Evolutionary conservation across 495 filamentous ascomycete species (phyloP).

Genomic region (Pyronema domesticum): DNA sequence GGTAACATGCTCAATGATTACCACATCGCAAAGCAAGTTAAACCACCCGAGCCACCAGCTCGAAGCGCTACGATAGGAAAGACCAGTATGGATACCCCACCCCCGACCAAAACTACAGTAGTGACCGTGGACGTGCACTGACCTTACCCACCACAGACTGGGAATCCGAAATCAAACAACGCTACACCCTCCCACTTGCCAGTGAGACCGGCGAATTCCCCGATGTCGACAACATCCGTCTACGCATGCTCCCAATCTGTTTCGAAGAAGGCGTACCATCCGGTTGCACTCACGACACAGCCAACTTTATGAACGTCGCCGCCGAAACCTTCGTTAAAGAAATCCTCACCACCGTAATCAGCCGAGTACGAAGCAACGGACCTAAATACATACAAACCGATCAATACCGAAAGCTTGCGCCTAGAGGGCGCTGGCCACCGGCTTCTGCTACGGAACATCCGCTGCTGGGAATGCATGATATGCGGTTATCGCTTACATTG

Average conservation of each 20-base stretch:
- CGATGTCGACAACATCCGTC: slow-evolving; percentile 55
- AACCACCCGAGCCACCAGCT: slow-evolving; percentile 54
- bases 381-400: slow-evolving; percentile 64
- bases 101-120: neutral
- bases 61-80: slow-evolving; percentile 56
- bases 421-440: slow-evolving; percentile 38
- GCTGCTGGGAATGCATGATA: slow-evolving; percentile 58
- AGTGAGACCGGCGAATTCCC: slow-evolving; percentile 89
- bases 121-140: slow-evolving; percentile 7
- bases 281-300: slow-evolving; percentile 51
- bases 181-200: slow-evolving; percentile 70
- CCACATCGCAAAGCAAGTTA: slow-evolving; percentile 47
- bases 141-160: slow-evolving; percentile 37
- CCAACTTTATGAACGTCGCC: slow-evolving; percentile 75
- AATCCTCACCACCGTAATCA: slow-evolving; percentile 58
- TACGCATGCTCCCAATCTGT: slow-evolving; percentile 82
- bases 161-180: slow-evolving; percentile 84
- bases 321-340: slow-evolving; percentile 89
- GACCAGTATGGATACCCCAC: slow-evolving; percentile 51
- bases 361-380: slow-evolving; percentile 61
- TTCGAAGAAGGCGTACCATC: slow-evolving; percentile 76
- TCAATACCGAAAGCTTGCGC: slow-evolving; percentile 53
- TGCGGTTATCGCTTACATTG: slow-evolving; percentile 56
- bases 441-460: slow-evolving; percentile 40
- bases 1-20: slow-evolving; percentile 51